These are phyloP conservation scores for Lentinula sp. DNA, from an alignment of 768 basidiomycete species.

Conservation along the genomic window DNA sequence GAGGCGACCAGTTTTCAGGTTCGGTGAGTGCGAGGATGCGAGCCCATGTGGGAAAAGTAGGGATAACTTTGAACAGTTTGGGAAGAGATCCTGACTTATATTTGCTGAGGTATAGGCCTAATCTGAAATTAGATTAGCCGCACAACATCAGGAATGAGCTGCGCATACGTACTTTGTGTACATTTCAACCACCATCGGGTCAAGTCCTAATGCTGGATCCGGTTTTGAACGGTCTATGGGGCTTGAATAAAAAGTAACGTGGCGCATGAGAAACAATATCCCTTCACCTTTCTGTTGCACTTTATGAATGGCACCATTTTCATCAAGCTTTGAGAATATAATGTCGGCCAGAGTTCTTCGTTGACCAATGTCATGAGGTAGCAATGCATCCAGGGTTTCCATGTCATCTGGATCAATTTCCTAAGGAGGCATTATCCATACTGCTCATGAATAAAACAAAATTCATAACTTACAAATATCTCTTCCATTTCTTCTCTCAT, in stretches of 20 bases:
- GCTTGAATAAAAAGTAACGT: background rate
- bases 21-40: constrained; percentile 88
- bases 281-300: constrained; percentile 45
- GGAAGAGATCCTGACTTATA: constrained; percentile 95
- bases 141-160: too few relatives aligned
- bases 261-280: background rate
- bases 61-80: constrained; percentile 97
- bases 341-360: constrained; percentile 90
- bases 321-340: constrained; percentile 90
- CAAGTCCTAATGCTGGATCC: constrained; percentile 83
- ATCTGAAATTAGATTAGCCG: constrained; percentile 35
- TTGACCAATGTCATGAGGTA: constrained; percentile 70
- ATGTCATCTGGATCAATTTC: constrained; percentile 91
- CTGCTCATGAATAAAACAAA: background rate
- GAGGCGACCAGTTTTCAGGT: constrained; percentile 93
- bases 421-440: constrained; percentile 28
- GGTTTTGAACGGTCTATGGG: constrained; percentile 43
- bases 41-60: constrained; percentile 93
- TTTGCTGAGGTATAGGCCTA: constrained; percentile 76
- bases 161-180: constrained; percentile 73
- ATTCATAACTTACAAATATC: constrained; percentile 43
- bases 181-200: constrained; percentile 88
- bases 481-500: constrained; percentile 48
- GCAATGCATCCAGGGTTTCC: constrained; percentile 74
- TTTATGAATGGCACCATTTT: constrained; percentile 52